Percentiles rank a stretch among this genome's conserved stretches.
Evolutionary conservation across 129 eudicot genomes (phyloP).

Genomic region (Deinandra increscens): DNA sequence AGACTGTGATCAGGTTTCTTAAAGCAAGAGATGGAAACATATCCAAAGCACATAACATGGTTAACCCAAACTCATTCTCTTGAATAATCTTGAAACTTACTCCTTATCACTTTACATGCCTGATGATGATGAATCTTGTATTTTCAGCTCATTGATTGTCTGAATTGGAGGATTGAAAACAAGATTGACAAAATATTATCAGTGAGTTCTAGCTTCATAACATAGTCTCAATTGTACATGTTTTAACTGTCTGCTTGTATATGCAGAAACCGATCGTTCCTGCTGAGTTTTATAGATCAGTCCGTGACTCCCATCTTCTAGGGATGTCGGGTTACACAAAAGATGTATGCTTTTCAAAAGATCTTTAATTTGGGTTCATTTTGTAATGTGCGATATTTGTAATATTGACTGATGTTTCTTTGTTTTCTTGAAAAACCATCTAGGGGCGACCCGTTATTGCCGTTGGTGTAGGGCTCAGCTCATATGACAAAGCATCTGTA

Average conservation of each 20-base stretch:
- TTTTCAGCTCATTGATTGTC: slow-evolving; percentile 81
- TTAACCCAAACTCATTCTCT: slow-evolving; percentile 28
- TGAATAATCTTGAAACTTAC: slow-evolving; percentile 16
- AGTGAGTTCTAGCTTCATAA: slow-evolving; percentile 46
- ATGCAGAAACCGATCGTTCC: slow-evolving; percentile 92
- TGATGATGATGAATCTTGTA: slow-evolving; percentile 25
- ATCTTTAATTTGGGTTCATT: neutral
- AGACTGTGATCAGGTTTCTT: slow-evolving; percentile 66
- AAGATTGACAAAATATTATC: slow-evolving; percentile 76
- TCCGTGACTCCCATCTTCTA: slow-evolving; percentile 85
- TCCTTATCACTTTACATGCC: slow-evolving; percentile 27
- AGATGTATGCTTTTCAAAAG: slow-evolving; percentile 46
- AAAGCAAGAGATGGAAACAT: slow-evolving; percentile 95
- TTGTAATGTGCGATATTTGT: neutral
- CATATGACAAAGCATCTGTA: slow-evolving; percentile 97
- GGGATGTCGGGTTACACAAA: slow-evolving; percentile 92
- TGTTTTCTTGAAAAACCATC: neutral
- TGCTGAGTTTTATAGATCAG: slow-evolving; percentile 59
- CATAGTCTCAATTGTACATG: neutral
- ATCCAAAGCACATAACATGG: slow-evolving; percentile 82
- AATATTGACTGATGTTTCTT: slow-evolving; percentile 11
- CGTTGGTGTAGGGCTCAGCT: slow-evolving; percentile 94
- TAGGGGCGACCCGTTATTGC: slow-evolving; percentile 97
- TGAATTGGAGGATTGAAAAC: slow-evolving; percentile 91
- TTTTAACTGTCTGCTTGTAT: slow-evolving; percentile 23